These are phyloP conservation scores for Naganishia sp. DNA, from an alignment of 1,284 basidiomycete genomes.

Conservation along the genomic window DNA sequence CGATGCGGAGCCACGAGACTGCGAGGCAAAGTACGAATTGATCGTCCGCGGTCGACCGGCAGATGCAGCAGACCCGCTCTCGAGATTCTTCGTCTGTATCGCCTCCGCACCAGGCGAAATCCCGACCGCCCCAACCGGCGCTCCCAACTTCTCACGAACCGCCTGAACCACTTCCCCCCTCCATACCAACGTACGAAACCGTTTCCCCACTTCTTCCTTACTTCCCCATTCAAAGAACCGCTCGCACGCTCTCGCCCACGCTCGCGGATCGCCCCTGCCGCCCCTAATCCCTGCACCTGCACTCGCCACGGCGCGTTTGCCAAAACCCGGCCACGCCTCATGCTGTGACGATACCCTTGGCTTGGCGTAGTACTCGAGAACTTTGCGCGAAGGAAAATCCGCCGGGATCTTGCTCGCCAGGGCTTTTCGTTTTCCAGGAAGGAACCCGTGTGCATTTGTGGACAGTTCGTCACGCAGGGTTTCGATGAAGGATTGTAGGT, in stretches of 20 bases:
- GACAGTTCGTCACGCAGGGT: slow-evolving; percentile 68
- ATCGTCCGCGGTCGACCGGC: background rate
- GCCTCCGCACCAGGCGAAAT: background rate
- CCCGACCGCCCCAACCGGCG: background rate
- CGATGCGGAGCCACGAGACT: slow-evolving; percentile 20
- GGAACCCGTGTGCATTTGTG: slow-evolving; percentile 65
- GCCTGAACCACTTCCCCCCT: slow-evolving; percentile 40
- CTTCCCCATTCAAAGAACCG: slow-evolving; percentile 88
- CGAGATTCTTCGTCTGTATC: slow-evolving; percentile 8
- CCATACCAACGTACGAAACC: slow-evolving; percentile 46
- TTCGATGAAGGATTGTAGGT: slow-evolving; percentile 61
- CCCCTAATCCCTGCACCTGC: slow-evolving; percentile 42
- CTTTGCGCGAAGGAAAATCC: slow-evolving; percentile 66
- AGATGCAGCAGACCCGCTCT: background rate
- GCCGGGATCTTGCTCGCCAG: slow-evolving; percentile 65
- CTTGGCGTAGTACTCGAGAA: slow-evolving; percentile 71
- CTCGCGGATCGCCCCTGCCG: slow-evolving; percentile 60
- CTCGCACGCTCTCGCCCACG: slow-evolving; percentile 74
- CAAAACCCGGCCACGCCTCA: slow-evolving; percentile 50
- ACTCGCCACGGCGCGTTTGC: slow-evolving; percentile 35
- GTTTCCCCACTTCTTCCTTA: slow-evolving; percentile 58
- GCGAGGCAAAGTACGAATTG: slow-evolving; percentile 10
- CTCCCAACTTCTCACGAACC: slow-evolving; percentile 32
- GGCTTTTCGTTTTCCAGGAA: slow-evolving; percentile 60
- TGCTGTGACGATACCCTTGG: slow-evolving; percentile 55